Base-by-base conservation (phyloP, 106 monocot species). In the Agapanthus africanus region DNA sequence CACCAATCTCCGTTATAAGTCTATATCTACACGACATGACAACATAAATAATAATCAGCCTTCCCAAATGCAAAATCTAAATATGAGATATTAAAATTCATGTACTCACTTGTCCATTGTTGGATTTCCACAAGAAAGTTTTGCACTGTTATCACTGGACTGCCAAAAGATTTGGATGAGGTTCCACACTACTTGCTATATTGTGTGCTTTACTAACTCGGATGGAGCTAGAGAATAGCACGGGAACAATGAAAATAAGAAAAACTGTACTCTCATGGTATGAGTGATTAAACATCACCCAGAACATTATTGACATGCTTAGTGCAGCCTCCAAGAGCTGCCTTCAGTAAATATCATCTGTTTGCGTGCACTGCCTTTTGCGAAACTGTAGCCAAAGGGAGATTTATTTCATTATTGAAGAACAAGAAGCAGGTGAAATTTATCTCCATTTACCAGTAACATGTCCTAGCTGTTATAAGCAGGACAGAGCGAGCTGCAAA, bases 41-140 rank as follows among this genome's bases (percentile, higher is more conserved):
- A 28, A 6, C n/a, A 49, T 40, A 79, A 27, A 42, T 47, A 26
- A 31, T 38, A 46, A 65, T 66, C 54, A 75, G 1, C 44, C 8
- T 59, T 49, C 4, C 27, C 1, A 7, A 56, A 16, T 23, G 33
- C 26, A 28, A 37, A 30, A 28, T 67, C 40, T 37, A 40, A 21
- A 65, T 65, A 40, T 40, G 13, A 49, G 32, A 68, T 18, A n/a
- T 50, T 67, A 4, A 68, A 25, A 11, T 36, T 9, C 23, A 60
- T 1, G 19, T 39, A 82, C 85, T 65, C 37, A 92, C 93, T 76
- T 88, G 26, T 93, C 93, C 93, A 93, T 93, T 19, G n/a, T 73
- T 40, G 15, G n/a, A 61, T 42, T 57, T 76, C 26, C 49, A 59
- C 41, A 46, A 75, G 26, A 30, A 73, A 31, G 69, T 18, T 41